phyloP scores from a whole-genome alignment of 2,329 filamentous ascomycete species.

The Arachnopeziza araneosa region DNA sequence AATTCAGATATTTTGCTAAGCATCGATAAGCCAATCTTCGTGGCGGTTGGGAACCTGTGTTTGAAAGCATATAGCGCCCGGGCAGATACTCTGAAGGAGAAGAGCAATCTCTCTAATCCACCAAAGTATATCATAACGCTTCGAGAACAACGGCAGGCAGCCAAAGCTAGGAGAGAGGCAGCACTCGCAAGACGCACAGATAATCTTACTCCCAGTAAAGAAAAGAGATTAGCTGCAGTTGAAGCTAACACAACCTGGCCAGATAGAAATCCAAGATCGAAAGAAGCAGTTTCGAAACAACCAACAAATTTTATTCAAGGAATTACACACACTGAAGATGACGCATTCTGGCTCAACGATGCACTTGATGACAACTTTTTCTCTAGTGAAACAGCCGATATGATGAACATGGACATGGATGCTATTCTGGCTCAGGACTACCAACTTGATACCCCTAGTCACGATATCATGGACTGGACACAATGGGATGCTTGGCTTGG shows the following conservation, averaged over 20 bases:
- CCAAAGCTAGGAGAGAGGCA: constrained; percentile 16
- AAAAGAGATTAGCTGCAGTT: neutral
- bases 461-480: constrained; percentile 21
- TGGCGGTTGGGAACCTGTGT: constrained; percentile 25
- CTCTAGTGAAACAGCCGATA: constrained; percentile 4
- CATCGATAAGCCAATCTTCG: constrained; percentile 26
- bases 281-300: neutral
- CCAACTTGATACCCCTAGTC: constrained; percentile 10
- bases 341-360: constrained; percentile 18
- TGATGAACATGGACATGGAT: constrained; percentile 21
- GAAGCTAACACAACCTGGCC: neutral
- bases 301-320: neutral
- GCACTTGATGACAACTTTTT: constrained; percentile 7
- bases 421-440: constrained; percentile 21
- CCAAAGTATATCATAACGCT: constrained; percentile 22
- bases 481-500: constrained; percentile 28
- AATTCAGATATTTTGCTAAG: constrained; percentile 24
- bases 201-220: no score
- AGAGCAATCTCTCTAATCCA: neutral
- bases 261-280: neutral
- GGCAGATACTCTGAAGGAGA: constrained; percentile 14
- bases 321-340: constrained; percentile 7
- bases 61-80: constrained; percentile 29
- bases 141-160: constrained; percentile 19
- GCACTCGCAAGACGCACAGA: neutral